Evolutionary conservation across 257 asterid species (phyloP).

Genomic region (Gentiana dahurica): DNA sequence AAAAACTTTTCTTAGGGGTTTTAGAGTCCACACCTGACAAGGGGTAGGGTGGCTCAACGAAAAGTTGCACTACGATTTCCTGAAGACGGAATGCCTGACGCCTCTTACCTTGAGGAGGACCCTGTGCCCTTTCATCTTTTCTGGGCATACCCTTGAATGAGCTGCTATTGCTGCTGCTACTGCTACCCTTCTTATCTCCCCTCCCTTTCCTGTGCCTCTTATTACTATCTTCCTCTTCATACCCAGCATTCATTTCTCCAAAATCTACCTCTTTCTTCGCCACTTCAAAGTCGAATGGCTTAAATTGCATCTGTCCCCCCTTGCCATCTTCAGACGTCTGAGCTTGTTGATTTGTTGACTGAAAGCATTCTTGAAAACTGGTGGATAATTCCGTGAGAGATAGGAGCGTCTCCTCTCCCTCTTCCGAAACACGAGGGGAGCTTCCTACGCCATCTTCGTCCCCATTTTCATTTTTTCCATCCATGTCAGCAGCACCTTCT

Average conservation of each 20-base stretch:
- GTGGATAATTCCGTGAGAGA: constrained; percentile 64
- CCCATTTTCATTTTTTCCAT: constrained; percentile 4
- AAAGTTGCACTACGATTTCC: constrained; percentile 88
- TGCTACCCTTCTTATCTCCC: constrained; percentile 12
- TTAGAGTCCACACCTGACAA: too few species aligned
- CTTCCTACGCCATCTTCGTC: constrained; percentile 14
- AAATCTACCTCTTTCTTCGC: constrained; percentile 52
- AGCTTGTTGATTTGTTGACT: constrained; percentile 22
- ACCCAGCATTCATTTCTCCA: constrained; percentile 26
- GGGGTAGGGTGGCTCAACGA: constrained; percentile 19
- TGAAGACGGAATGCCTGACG: constrained; percentile 87
- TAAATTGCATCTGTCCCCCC: constrained; percentile 20
- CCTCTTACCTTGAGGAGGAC: constrained; percentile 60
- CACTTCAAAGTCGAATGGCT: constrained; percentile 70
- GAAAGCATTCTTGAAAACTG: constrained; percentile 66
- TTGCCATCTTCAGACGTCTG: constrained; percentile 24
- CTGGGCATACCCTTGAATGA: constrained; percentile 9
- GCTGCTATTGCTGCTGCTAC: constrained; percentile 32
- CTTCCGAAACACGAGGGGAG: constrained; percentile 25
- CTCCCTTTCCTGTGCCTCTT: constrained; percentile 22
- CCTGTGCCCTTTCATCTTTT: constrained; percentile 27
- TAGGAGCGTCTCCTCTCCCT: constrained; percentile 35
- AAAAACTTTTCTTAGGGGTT: too few species aligned
- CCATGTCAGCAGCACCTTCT: constrained; percentile 14
- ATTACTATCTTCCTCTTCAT: constrained; percentile 8